phyloP scores from a whole-genome alignment of 108 stramenopile species.

The Aurantiochytrium sp. region DNA sequence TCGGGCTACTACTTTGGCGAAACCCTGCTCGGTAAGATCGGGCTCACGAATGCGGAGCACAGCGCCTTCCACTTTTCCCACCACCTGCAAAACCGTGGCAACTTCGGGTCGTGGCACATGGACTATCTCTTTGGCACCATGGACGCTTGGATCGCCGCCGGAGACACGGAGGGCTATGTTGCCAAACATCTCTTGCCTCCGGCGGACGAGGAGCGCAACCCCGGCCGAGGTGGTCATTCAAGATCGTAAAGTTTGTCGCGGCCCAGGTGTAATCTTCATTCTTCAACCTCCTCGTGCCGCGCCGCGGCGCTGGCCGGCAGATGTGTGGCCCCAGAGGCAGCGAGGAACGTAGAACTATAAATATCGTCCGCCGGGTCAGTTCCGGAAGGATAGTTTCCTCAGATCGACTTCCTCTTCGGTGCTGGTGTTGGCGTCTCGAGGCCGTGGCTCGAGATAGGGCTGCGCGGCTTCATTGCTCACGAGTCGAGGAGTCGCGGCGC shows the following conservation, averaged over 20 bases:
- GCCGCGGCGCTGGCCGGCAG: no score
- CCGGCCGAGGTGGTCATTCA: not conserved
- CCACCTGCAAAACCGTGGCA: conserved; percentile 35
- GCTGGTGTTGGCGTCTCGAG: no score
- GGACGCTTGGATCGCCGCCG: conserved; percentile 26
- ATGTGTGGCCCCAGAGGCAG: no score
- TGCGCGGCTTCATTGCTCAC: no score
- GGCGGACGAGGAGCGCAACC: not conserved
- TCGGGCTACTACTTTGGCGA: conserved; percentile 38
- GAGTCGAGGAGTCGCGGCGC: no score
- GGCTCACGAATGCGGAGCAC: conserved; percentile 4
- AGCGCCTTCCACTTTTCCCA: conserved; percentile 37
- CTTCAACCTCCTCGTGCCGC: no score
- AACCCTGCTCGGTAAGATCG: not conserved
- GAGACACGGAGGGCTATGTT: conserved; percentile 34
- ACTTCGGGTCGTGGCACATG: conserved; percentile 36
- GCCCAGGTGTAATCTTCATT: not conserved
- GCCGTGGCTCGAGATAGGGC: no score
- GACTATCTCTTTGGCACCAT: conserved; percentile 43
- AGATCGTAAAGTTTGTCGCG: not conserved
- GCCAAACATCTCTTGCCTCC: not conserved
- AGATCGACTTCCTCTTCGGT: no score
- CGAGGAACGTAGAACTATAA: no score
- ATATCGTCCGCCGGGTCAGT: no score
- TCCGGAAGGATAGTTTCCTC: no score